phyloP scores from a whole-genome alignment of 2,329 filamentous ascomycete genomes.

The Exophiala bonariae region DNA sequence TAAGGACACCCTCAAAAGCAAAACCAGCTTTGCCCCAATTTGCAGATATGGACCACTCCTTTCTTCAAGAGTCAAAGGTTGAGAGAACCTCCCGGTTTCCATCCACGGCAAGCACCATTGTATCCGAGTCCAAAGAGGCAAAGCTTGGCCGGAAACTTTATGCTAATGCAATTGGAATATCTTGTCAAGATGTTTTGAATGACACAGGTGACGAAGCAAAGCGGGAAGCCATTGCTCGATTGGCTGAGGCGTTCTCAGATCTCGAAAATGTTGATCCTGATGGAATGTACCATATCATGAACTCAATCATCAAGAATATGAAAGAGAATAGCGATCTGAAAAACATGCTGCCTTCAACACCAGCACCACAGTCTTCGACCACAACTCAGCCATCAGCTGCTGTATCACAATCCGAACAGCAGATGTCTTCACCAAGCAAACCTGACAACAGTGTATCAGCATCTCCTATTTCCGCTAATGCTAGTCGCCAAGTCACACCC shows the following conservation, averaged over 20 bases:
- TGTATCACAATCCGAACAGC: slow-evolving; percentile 33
- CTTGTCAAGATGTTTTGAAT: slow-evolving; percentile 82
- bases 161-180: slow-evolving; percentile 76
- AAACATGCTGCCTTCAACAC: slow-evolving; percentile 36
- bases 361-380: too few species aligned
- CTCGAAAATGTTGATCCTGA: slow-evolving; percentile 88
- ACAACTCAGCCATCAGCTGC: slow-evolving; percentile 22
- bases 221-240: slow-evolving; percentile 76
- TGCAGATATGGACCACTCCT: slow-evolving; percentile 14
- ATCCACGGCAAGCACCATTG: slow-evolving; percentile 21
- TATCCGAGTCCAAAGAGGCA: slow-evolving; percentile 68
- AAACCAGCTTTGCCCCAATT: slow-evolving; percentile 8
- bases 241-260: slow-evolving; percentile 82
- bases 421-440: slow-evolving; percentile 7
- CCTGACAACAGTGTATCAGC: slow-evolving; percentile 32
- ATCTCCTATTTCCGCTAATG: slow-evolving; percentile 14
- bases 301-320: slow-evolving; percentile 71
- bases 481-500: slow-evolving; percentile 41
- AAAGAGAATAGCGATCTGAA: slow-evolving; percentile 47
- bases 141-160: slow-evolving; percentile 79
- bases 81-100: slow-evolving; percentile 17
- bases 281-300: slow-evolving; percentile 82
- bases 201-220: slow-evolving; percentile 71
- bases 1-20: slow-evolving; percentile 23
- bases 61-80: slow-evolving; percentile 7